Base-by-base conservation (phyloP, 176 grass and related monocot species). In the Alloteropsis semialata region DNA sequence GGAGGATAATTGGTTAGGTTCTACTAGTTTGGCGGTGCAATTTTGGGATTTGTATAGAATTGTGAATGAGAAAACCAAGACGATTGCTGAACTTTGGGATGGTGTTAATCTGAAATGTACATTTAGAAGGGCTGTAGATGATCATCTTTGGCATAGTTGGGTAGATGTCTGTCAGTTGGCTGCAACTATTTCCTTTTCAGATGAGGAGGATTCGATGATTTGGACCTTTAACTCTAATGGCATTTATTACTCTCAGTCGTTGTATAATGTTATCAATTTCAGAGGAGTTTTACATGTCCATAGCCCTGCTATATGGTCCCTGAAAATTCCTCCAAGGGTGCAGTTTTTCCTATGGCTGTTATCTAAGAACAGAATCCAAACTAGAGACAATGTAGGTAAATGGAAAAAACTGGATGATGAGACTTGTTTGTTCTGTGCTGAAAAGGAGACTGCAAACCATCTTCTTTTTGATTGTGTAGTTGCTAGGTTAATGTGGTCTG, bases 151-250 rank as follows among this genome's bases (percentile, higher is more conserved):
- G n/a, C n/a, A n/a, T n/a, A n/a, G n/a, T n/a, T n/a, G n/a, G n/a
- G n/a, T n/a, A n/a, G n/a, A n/a, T n/a, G n/a, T n/a, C n/a, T n/a
- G n/a, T n/a, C n/a, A n/a, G n/a, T n/a, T n/a, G n/a, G n/a, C n/a
- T n/a, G n/a, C n/a, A n/a, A n/a, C 61, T 0, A 36, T 65, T 3
- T 1, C 0, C 2, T 19, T 57, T 24, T 1, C 0, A 7, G 1
- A 7, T 0, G 61, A 18, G 14, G 16, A 65, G 5, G 30, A 65
- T 1, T 1, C 2, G 0, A 5, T 30, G 25, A 2, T 64, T 18
- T 64, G 60, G 30, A 64, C n/a, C 3, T 65, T 34, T 6, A 19
- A 8, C 7, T 36, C 32, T 21, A 8, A 5, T 2, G 30, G 61
- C 0, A 6, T 5, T 5, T 62, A 62, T 32, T 16, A 10, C 2